Evolutionary conservation across 2,329 filamentous ascomycete species (phyloP), one percentile per base, ranked within the genome.

Genomic region (Colletotrichum plurivorum): DNA sequence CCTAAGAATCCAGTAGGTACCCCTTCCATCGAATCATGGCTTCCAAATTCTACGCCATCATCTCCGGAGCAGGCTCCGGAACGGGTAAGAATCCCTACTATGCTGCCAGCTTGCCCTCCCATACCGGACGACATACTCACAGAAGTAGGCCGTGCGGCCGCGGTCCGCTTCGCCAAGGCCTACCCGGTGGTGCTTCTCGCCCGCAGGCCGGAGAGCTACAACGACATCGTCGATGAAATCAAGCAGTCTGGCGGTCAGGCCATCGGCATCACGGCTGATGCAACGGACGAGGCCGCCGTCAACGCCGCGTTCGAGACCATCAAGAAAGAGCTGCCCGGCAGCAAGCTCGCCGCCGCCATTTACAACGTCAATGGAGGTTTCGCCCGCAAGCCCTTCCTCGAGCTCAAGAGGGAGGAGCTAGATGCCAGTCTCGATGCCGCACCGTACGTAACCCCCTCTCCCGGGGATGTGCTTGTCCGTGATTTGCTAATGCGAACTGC

Each of bases 131-230:
- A 9, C 31, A 36, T 36, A 10, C 31, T 36, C 31, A 36, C 31
- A 3, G 31, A 10, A 36, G 1, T 43, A 84, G 84, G 85, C 72
- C 77, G 82, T 48, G 80, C 86, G 2, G 77, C 83, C 7, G 90
- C 90, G 20, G 80, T 87, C 62, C 85, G 85, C 67, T 92, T 92
- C 76, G 85, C 89, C 46, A 80, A 89, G 70, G 75, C 86, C 9
- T 96, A 95, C 76, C 89, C 92, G 0, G 91, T 95, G 1, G 91
- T 93, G 2, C 84, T 95, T 1, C 87, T 95, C n/a, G 89, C 93
- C 13, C 90, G 93, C 57, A 89, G 84, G 16, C 85, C 90, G 0
- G 85, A 88, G 49, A 93, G 86, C 78, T 94, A 90, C 80, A 84
- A 88, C 64, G 81, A 84, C n/a, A 84, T 94, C 3, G 90, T 93